Conservation (phyloP, 768 basidiomycete genomes). For the Lentinula lateritia region DNA sequence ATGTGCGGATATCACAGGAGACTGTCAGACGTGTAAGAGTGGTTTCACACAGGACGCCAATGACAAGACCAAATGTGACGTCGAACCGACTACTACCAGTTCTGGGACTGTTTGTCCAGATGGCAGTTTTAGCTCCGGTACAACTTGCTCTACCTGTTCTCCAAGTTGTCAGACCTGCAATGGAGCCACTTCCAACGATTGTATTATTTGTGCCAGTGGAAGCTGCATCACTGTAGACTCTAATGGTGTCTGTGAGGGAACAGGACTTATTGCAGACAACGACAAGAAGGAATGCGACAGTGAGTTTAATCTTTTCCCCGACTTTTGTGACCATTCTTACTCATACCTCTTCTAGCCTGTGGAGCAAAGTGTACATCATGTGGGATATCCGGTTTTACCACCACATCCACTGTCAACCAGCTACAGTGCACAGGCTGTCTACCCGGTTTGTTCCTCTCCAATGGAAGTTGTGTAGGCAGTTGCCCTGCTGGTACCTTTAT, state of each 20-base stretch:
- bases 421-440: constrained; percentile 76
- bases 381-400: constrained; percentile 65
- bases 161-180: constrained; percentile 66
- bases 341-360: constrained; percentile 51
- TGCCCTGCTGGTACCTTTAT: constrained; percentile 76
- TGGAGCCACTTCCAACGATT: constrained; percentile 63
- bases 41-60: constrained; percentile 64
- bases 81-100: constrained; percentile 42
- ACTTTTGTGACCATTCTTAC: not conserved
- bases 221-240: constrained; percentile 61
- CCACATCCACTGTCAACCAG: constrained; percentile 58
- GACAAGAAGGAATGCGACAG: constrained; percentile 81
- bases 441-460: constrained; percentile 66
- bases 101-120: constrained; percentile 56
- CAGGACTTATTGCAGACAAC: constrained; percentile 73
- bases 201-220: constrained; percentile 61
- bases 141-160: constrained; percentile 54
- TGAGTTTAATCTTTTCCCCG: constrained; percentile 29
- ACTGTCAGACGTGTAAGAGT: constrained; percentile 67
- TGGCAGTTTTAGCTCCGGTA: constrained; percentile 53
- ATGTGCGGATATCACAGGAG: constrained; percentile 64
- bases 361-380: constrained; percentile 80
- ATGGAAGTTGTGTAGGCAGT: constrained; percentile 60
- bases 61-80: constrained; percentile 62
- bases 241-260: constrained; percentile 69